phyloP scores from a whole-genome alignment of 345 rosid species.

The Syzygium grande region DNA sequence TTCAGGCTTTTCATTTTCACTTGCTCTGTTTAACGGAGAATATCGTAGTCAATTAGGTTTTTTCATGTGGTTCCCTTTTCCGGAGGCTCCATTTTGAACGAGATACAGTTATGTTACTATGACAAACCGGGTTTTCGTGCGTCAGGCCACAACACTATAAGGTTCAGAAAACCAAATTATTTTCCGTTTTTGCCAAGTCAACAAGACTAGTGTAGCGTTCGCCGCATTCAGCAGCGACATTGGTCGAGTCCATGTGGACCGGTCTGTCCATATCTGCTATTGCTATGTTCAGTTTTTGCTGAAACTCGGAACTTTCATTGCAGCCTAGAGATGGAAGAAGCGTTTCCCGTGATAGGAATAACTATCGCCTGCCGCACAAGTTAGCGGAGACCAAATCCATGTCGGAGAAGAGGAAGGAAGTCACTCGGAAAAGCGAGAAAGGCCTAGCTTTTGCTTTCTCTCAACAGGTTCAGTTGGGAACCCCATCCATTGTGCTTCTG shows the following conservation, averaged over 20 bases:
- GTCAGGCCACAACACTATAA: not conserved
- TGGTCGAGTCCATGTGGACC: not conserved
- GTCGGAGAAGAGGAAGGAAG: constrained; percentile 23
- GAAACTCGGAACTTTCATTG: not conserved
- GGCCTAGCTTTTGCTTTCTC: constrained; percentile 50
- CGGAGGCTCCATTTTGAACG: not conserved
- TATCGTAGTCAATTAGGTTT: not conserved
- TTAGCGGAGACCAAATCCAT: constrained; percentile 18
- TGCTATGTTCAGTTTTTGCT: not conserved
- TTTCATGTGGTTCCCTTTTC: not conserved
- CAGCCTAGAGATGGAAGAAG: constrained; percentile 40
- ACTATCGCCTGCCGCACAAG: not conserved
- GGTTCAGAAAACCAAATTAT: too few relatives aligned
- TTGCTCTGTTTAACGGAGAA: not conserved
- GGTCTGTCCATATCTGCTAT: not conserved
- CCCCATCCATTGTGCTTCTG: not conserved
- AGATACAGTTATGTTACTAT: not conserved
- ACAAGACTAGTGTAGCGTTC: not conserved
- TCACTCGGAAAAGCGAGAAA: constrained; percentile 28
- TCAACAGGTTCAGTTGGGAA: constrained; percentile 31
- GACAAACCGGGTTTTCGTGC: not conserved
- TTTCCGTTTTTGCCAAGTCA: too few relatives aligned
- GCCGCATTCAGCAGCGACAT: not conserved
- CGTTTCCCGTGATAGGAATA: constrained; percentile 20
- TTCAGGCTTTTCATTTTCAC: not conserved